phyloP scores from a whole-genome alignment of 73 alveolate species.

The Durusdinium trenchii region DNA sequence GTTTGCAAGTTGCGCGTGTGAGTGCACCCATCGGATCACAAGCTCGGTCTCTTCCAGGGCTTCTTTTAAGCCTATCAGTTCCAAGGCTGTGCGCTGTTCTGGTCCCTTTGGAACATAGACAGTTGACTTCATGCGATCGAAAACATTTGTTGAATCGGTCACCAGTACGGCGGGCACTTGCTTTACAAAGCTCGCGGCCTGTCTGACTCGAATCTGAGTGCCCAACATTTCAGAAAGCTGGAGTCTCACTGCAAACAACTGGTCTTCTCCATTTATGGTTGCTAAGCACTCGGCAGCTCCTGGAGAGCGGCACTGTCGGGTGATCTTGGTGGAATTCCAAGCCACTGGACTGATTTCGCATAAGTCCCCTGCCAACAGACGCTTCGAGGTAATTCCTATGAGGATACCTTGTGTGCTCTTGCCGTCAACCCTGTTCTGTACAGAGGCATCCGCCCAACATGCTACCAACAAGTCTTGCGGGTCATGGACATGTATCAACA shows the following conservation, averaged over 20 bases:
- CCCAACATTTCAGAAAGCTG: not conserved
- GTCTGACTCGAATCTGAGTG: not conserved
- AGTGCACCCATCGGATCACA: not conserved
- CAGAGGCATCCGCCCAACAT: not conserved
- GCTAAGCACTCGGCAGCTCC: not conserved
- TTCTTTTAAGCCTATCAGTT: not conserved
- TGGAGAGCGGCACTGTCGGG: too few species aligned
- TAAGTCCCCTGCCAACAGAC: not conserved
- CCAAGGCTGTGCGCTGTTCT: too few species aligned
- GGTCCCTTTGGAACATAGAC: not conserved
- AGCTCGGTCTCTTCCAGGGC: not conserved
- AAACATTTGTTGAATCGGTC: too few species aligned
- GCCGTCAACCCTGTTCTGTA: not conserved
- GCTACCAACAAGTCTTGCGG: not conserved
- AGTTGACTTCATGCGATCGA: not conserved
- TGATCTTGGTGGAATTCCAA: not conserved
- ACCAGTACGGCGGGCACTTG: not conserved
- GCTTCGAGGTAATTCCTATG: not conserved
- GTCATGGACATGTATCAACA: not conserved
- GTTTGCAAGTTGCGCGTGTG: not conserved
- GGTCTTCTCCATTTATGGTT: not conserved
- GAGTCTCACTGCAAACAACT: not conserved
- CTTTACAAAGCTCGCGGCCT: not conserved
- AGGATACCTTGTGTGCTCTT: not conserved
- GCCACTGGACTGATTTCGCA: not conserved